phyloP scores from a whole-genome alignment of 257 asterid genomes.

The Knoxia roxburghii region DNA sequence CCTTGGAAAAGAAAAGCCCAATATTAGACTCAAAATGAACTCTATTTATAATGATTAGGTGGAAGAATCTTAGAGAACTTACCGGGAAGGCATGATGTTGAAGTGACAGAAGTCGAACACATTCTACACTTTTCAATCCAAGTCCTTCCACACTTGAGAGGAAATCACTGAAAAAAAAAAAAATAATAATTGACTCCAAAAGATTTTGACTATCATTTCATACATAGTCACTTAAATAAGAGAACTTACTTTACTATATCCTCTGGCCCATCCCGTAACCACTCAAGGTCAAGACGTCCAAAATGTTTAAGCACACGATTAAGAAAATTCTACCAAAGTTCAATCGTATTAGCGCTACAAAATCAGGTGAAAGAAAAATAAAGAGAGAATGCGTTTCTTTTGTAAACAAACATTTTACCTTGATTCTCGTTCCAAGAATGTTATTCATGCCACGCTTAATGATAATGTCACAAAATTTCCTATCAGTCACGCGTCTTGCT shows the following conservation, averaged over 20 bases:
- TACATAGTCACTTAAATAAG: background rate
- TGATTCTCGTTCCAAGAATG: conserved; percentile 41
- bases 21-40: conserved; percentile 2
- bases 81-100: conserved; percentile 61
- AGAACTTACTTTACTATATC: conserved; percentile 40
- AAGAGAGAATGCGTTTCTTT: background rate
- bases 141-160: conserved; percentile 50
- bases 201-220: background rate
- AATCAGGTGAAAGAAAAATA: background rate
- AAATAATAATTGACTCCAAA: background rate
- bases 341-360: background rate
- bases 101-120: conserved; percentile 61
- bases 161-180: conserved; percentile 38
- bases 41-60: background rate
- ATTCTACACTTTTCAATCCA: conserved; percentile 68
- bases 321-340: conserved; percentile 38
- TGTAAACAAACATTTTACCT: conserved; percentile 30
- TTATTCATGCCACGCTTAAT: conserved; percentile 39
- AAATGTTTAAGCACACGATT: conserved; percentile 40
- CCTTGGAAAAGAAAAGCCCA: conserved; percentile 26
- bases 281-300: conserved; percentile 54
- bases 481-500: conserved; percentile 32
- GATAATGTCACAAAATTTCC: conserved; percentile 30
- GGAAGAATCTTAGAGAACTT: conserved; percentile 11
- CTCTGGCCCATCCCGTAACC: conserved; percentile 58